Conservation (phyloP, 345 rosid genomes). For the Excoecaria agallocha region DNA sequence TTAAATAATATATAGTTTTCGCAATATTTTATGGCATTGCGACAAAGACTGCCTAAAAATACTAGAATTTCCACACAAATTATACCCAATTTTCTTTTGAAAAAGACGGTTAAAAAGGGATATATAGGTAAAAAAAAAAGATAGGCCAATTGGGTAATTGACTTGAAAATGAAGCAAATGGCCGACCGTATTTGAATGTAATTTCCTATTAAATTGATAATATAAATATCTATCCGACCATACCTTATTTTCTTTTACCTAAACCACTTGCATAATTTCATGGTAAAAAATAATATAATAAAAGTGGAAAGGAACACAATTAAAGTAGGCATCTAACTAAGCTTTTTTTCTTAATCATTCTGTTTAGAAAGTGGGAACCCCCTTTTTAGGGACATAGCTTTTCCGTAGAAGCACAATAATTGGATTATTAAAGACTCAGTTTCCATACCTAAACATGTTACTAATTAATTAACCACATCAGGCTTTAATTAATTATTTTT, state of each 20-base stretch:
- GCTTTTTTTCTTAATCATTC: slow-evolving; percentile 8
- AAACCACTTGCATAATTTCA: slow-evolving; percentile 27
- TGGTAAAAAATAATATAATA: slow-evolving; percentile 1
- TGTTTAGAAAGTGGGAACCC: not conserved
- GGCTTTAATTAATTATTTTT: not conserved
- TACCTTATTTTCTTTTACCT: slow-evolving; percentile 20
- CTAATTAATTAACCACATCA: slow-evolving; percentile 18
- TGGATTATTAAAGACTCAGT: slow-evolving; percentile 1
- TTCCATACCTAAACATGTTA: slow-evolving; percentile 16
- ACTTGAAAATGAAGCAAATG: slow-evolving; percentile 15
- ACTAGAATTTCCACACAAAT: not conserved
- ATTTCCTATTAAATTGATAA: not conserved
- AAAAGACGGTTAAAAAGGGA: not conserved
- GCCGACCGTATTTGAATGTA: slow-evolving; percentile 21
- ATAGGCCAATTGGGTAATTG: slow-evolving; percentile 8
- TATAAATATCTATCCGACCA: slow-evolving; percentile 7
- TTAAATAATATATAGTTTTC: too few relatives aligned
- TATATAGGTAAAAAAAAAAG: not conserved
- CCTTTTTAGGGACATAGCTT: slow-evolving; percentile 16
- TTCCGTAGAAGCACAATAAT: not conserved
- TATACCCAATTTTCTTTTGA: not conserved
- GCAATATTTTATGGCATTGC: not conserved
- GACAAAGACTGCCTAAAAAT: slow-evolving; percentile 13
- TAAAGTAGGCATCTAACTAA: not conserved
- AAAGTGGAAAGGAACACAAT: not conserved